Percentiles rank a stretch among this genome's conserved stretches.
Conservation (phyloP, 1,284 basidiomycete genomes). For the Wallemia mellicola region DNA sequence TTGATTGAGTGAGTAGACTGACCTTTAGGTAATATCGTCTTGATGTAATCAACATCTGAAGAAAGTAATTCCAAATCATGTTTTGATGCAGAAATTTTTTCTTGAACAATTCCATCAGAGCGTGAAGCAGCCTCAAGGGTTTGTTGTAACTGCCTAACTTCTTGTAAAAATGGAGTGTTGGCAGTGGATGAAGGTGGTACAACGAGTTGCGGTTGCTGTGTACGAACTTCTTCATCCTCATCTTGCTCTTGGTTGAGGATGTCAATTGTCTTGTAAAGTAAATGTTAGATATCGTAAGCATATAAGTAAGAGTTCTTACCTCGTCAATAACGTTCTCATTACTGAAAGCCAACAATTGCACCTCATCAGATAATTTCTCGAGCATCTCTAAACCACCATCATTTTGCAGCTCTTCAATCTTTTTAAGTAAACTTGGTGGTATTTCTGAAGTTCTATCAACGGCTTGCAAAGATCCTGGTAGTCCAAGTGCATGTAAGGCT, state of each 20-base stretch:
- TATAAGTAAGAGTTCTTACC: slow-evolving; percentile 17
- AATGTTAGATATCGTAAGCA: background rate
- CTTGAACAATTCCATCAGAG: slow-evolving; percentile 41
- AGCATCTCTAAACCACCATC: slow-evolving; percentile 47
- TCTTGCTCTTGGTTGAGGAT: slow-evolving; percentile 63
- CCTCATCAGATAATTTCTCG: slow-evolving; percentile 37
- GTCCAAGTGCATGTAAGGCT: slow-evolving; percentile 35
- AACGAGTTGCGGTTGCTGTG: slow-evolving; percentile 18
- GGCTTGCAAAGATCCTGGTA: slow-evolving; percentile 65
- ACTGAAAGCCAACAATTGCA: slow-evolving; percentile 32
- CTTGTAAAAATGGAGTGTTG: slow-evolving; percentile 11
- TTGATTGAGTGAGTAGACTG: slow-evolving; percentile 2
- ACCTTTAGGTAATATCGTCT: slow-evolving; percentile 1
- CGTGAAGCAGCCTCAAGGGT: slow-evolving; percentile 40
- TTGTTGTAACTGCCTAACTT: slow-evolving; percentile 34
- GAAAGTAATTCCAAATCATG: slow-evolving; percentile 16
- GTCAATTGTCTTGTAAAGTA: slow-evolving; percentile 41
- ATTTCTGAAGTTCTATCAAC: slow-evolving; percentile 58
- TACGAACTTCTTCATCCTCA: slow-evolving; percentile 37
- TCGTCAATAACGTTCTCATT: slow-evolving; percentile 39
- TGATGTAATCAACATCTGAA: background rate
- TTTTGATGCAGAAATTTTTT: slow-evolving; percentile 41
- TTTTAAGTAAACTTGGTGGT: slow-evolving; percentile 57
- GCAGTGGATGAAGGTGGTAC: slow-evolving; percentile 13
- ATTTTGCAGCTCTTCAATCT: slow-evolving; percentile 52